Conservation (phyloP, 345 rosid species). For the Jatropha curcas region DNA sequence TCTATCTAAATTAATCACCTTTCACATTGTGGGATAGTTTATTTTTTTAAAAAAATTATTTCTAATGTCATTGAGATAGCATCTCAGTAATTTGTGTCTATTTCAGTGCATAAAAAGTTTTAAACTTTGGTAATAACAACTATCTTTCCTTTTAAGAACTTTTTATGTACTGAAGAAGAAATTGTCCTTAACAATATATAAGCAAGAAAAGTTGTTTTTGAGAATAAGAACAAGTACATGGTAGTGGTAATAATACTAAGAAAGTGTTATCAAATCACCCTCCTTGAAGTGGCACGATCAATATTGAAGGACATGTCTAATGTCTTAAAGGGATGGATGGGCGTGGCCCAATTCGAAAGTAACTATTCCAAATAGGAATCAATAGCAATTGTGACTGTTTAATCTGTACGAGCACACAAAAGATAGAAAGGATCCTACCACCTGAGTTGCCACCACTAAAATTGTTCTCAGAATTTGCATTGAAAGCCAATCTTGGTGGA, state of each 20-base stretch:
- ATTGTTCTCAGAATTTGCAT: constrained; percentile 2
- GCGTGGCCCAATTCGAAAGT: constrained; percentile 21
- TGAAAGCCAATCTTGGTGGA: background rate
- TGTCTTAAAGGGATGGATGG: constrained; percentile 5
- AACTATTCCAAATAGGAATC: constrained; percentile 19
- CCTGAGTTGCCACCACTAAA: constrained; percentile 8
- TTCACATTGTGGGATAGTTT: no score
- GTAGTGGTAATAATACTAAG: background rate
- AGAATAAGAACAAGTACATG: background rate
- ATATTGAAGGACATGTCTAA: constrained; percentile 5
- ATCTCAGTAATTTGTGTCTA: no score
- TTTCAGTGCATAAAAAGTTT: no score
- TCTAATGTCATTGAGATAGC: no score
- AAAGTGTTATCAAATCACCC: background rate
- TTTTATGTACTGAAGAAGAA: no score
- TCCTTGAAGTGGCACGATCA: constrained; percentile 10
- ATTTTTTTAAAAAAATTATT: no score
- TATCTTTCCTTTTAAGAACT: background rate
- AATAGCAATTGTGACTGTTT: background rate
- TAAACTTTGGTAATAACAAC: no score
- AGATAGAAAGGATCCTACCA: constrained; percentile 11
- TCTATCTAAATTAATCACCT: no score
- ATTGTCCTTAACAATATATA: no score
- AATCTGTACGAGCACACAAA: background rate
- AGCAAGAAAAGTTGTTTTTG: background rate